These are phyloP conservation scores for Neoscytalidium dimidiatum DNA, from an alignment of 2,329 filamentous ascomycete species.

Conservation along the genomic window DNA sequence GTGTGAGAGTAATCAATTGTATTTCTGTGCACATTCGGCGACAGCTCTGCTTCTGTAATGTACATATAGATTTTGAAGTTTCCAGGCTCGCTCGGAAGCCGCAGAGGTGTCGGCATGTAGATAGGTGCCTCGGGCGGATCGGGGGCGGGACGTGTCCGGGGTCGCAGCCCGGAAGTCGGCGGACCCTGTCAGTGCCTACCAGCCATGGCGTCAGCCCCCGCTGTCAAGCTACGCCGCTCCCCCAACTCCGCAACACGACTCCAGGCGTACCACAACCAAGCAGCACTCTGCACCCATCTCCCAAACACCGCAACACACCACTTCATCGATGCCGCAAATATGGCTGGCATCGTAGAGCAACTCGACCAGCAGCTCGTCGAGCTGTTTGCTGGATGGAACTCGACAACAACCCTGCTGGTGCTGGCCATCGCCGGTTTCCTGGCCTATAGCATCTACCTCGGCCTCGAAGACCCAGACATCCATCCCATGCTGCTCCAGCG, in stretches of 20 bases:
- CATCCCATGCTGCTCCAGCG: slow-evolving; percentile 89
- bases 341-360: slow-evolving; percentile 58
- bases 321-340: slow-evolving; percentile 26
- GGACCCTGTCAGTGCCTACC: slow-evolving; percentile 7
- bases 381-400: slow-evolving; percentile 78
- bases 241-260: neutral
- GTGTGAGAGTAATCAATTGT: neutral
- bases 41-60: too few relatives aligned
- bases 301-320: slow-evolving; percentile 20
- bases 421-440: slow-evolving; percentile 67
- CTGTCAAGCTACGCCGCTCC: neutral
- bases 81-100: neutral
- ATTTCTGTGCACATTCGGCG: neutral
- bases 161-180: neutral
- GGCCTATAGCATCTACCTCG: slow-evolving; percentile 69
- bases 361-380: slow-evolving; percentile 71
- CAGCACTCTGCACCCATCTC: neutral
- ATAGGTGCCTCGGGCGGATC: neutral
- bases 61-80: neutral
- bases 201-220: slow-evolving; percentile 14
- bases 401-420: slow-evolving; percentile 72
- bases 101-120: neutral
- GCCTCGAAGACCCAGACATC: slow-evolving; percentile 75
- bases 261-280: neutral
- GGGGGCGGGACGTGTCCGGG: neutral